Conservation (phyloP, 805 yeast genomes). For the Candida fluviatilis region DNA sequence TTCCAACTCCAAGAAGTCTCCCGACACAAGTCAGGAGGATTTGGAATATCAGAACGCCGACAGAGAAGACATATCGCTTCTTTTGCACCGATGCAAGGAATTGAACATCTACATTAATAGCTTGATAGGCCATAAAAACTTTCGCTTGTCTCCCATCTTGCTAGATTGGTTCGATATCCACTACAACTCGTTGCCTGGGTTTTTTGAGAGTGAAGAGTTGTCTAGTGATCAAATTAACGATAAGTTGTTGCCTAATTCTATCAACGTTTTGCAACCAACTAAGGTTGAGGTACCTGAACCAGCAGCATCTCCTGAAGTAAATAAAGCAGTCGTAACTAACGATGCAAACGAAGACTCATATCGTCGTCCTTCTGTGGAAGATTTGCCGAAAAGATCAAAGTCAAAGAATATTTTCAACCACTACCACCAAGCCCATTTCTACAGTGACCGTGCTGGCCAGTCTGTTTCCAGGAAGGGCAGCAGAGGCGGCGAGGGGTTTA, state of each 20-base stretch:
- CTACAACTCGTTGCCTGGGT: constrained; percentile 26
- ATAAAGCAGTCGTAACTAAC: not conserved
- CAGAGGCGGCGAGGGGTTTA: not conserved
- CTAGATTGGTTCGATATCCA: constrained; percentile 25
- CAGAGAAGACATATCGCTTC: constrained; percentile 8
- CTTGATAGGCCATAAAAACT: constrained; percentile 18
- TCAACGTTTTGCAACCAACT: constrained; percentile 19
- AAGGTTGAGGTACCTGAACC: constrained; percentile 12
- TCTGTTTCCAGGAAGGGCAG: not conserved
- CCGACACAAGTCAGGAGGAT: constrained; percentile 5
- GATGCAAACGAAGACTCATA: not conserved
- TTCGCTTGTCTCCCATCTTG: constrained; percentile 22
- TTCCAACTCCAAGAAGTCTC: constrained; percentile 4
- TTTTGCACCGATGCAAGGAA: constrained; percentile 22
- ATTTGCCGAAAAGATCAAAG: constrained; percentile 17
- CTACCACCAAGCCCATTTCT: constrained; percentile 22
- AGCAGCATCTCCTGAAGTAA: constrained; percentile 7
- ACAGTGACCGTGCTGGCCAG: not conserved
- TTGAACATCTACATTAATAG: constrained; percentile 25
- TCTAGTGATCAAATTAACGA: constrained; percentile 17
- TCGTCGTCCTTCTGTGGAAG: too few relatives aligned
- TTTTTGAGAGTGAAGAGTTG: constrained; percentile 7
- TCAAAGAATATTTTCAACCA: constrained; percentile 30
- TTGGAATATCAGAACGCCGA: constrained; percentile 7
- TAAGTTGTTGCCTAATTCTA: constrained; percentile 17